Base-by-base conservation (phyloP, 2,329 filamentous ascomycete genomes). In the Coleophoma cylindrospora region DNA sequence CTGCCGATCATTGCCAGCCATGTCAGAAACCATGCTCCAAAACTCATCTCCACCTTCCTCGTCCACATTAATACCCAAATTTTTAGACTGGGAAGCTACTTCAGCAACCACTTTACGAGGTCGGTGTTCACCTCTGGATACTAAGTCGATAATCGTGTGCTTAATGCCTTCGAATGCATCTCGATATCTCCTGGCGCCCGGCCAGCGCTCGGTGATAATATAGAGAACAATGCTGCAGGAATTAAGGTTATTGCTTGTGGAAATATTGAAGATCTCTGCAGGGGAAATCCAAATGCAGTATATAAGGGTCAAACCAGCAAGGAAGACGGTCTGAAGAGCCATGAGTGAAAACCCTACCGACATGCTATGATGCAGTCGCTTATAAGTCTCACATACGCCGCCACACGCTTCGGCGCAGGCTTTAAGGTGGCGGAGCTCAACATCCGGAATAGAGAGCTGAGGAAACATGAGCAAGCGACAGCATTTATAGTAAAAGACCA, bases 401-500 rank as follows among this genome's bases (percentile, higher is more conserved):
- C 36, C 45, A 40, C 45, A 48, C 14, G 33, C 45, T 40, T 48
- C 45, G 27, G 45, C 45, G n/a, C 45, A 48, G 10, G 21, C 21
- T 15, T 32, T 40, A 17, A 48, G 27, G 15, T 38, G 41, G n/a
- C 45, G 45, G 12, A 36, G 34, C n/a, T 48, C 37, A 14, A 48
- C 36, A 12, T 22, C 21, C 6, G 45, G 45, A 15, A 27, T 33
- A 27, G 45, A 48, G 21, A 48, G 34, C 14, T 38, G 14, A 13
- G 45, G 45, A 15, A 38, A 48, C 12, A 48, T 15, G 21, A 48
- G 45, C 8, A 48, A n/a, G n/a, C 45, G 17, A 40, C 32, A 36
- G 22, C 45, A 48, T 40, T 48, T 48, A 32, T 48, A 48, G 21
- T 48, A 48, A 32, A 48, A 48, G 17, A 48, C 27, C 45, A 48